These are phyloP conservation scores for Wickerhamomyces bovis DNA, from an alignment of 805 yeast species.

Conservation along the genomic window DNA sequence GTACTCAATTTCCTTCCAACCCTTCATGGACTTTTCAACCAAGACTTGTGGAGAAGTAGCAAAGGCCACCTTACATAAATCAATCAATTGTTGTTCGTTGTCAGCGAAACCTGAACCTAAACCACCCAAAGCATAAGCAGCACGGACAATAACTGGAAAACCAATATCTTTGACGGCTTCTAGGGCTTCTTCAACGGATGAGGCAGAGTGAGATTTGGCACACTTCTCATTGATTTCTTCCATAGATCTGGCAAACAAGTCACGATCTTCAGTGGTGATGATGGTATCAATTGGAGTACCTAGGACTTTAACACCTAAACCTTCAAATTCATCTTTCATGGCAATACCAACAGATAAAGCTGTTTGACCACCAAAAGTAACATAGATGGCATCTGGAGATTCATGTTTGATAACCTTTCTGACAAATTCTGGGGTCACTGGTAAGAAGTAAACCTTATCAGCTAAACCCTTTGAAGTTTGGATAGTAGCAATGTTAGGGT, in stretches of 20 bases:
- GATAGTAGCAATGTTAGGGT: constrained; percentile 97
- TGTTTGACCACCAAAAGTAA: constrained; percentile 98
- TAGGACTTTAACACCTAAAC: constrained; percentile 86
- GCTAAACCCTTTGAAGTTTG: constrained; percentile 98
- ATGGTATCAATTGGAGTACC: constrained; percentile 97
- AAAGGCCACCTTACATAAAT: constrained; percentile 83
- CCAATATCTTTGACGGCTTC: constrained; percentile 82
- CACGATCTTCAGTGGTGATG: constrained; percentile 97
- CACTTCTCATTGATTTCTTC: constrained; percentile 93
- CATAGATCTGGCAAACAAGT: constrained; percentile 90
- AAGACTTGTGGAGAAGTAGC: constrained; percentile 95
- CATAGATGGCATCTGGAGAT: constrained; percentile 94
- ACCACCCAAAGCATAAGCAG: constrained; percentile 97
- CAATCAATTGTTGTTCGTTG: constrained; percentile 74
- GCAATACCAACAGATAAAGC: constrained; percentile 94
- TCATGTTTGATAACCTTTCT: constrained; percentile 92
- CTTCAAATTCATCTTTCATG: constrained; percentile 90
- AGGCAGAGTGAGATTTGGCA: constrained; percentile 88
- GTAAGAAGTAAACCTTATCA: constrained; percentile 94
- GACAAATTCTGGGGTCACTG: constrained; percentile 96
- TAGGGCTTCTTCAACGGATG: constrained; percentile 73
- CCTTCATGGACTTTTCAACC: constrained; percentile 95
- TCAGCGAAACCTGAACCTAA: constrained; percentile 97
- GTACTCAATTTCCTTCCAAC: constrained; percentile 98
- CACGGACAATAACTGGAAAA: constrained; percentile 94